These are phyloP conservation scores for Massariosphaeria phaeospora DNA, from an alignment of 495 filamentous ascomycete species.

Conservation along the genomic window DNA sequence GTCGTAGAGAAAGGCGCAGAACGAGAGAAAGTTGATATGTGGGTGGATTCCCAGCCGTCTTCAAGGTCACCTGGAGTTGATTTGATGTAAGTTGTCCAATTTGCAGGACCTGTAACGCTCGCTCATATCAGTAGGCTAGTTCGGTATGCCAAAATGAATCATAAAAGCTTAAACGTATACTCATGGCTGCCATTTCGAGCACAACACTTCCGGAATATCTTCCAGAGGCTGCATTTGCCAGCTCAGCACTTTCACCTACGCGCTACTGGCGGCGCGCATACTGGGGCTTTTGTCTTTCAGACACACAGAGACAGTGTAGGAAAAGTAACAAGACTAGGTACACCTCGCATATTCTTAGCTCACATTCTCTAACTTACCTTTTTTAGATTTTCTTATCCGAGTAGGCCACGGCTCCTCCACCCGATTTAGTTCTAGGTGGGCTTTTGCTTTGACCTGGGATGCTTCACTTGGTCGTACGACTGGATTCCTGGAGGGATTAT, in stretches of 20 bases:
- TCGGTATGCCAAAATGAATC: background rate
- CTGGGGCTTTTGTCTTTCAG: background rate
- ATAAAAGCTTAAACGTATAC: background rate
- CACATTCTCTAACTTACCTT: background rate
- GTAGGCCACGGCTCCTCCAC: background rate
- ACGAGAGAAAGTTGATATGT: background rate
- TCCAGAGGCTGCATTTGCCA: background rate
- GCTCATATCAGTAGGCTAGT: background rate
- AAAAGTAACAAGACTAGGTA: background rate
- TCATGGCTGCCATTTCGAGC: slow-evolving; percentile 1
- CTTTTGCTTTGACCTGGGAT: slow-evolving; percentile 3
- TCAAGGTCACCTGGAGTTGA: slow-evolving; percentile 1
- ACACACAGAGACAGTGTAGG: background rate
- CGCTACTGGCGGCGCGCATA: background rate
- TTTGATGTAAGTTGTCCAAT: slow-evolving; percentile 2
- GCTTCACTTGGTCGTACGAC: slow-evolving; percentile 2
- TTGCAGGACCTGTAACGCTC: background rate
- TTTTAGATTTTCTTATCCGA: background rate
- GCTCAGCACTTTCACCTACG: slow-evolving; percentile 4
- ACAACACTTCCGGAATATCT: background rate
- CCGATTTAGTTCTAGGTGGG: background rate
- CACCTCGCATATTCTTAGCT: background rate
- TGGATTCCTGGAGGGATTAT: slow-evolving; percentile 8
- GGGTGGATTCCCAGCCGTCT: background rate
- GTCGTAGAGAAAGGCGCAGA: background rate